Percentiles rank a stretch among this genome's conserved stretches.
These are phyloP conservation scores for Globisporangium okanoganense DNA, from an alignment of 352 stramenopile genomes.

Conservation along the genomic window DNA sequence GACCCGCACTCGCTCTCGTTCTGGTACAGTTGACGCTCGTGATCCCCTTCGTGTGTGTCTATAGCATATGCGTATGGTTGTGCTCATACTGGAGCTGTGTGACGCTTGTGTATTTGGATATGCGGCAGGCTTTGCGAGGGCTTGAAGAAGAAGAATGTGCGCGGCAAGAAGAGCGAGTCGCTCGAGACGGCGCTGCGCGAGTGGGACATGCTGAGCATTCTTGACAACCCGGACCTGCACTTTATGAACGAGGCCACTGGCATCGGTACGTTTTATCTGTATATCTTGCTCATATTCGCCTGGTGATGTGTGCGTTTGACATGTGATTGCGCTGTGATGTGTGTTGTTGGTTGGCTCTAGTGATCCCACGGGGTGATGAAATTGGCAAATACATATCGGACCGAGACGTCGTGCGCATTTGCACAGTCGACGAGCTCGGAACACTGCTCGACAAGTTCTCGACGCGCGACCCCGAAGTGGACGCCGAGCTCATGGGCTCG, in stretches of 20 bases:
- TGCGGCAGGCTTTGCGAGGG: conserved; percentile 61
- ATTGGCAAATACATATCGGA: conserved; percentile 66
- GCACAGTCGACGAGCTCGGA: conserved; percentile 50
- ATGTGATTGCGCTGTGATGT: not conserved
- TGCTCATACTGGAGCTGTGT: not conserved
- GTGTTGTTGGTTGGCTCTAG: conserved; percentile 8
- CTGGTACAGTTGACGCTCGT: conserved; percentile 34
- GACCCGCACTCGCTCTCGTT: conserved; percentile 45
- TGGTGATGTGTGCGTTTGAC: not conserved
- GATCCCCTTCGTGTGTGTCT: no score
- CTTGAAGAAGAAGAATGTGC: conserved; percentile 61
- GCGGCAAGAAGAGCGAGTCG: conserved; percentile 37
- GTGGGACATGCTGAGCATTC: conserved; percentile 42
- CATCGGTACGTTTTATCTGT: conserved; percentile 19
- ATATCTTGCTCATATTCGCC: not conserved
- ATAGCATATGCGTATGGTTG: not conserved
- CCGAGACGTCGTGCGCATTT: conserved; percentile 71
- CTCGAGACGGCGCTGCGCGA: conserved; percentile 35
- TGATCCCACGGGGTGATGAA: conserved; percentile 48
- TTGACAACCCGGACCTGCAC: conserved; percentile 38
- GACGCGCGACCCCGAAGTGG: conserved; percentile 47
- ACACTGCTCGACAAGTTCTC: conserved; percentile 66
- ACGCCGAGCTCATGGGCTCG: conserved; percentile 59
- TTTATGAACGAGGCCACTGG: conserved; percentile 81
- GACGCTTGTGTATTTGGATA: not conserved